Evolutionary conservation across 192 early-diverging fungal genomes (phyloP).

Genomic region (Entrophospora sp.): DNA sequence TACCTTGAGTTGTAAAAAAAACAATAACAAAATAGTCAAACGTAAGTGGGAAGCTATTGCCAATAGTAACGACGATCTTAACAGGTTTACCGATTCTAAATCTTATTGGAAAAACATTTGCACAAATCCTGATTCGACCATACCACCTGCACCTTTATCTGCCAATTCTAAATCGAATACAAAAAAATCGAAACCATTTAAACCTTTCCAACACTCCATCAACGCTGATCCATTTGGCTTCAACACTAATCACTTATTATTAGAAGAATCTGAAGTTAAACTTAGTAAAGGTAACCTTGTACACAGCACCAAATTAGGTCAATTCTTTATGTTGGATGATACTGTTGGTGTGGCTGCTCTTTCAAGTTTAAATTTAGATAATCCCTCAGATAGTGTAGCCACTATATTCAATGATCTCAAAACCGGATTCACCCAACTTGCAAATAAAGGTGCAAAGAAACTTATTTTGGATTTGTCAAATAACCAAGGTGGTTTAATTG

Average conservation of each 20-base stretch:
- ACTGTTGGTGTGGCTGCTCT: conserved; percentile 29
- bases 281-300: background rate
- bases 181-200: background rate
- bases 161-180: background rate
- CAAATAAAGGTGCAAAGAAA: conserved; percentile 25
- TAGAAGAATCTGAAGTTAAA: background rate
- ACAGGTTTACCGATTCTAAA: conserved; percentile 24
- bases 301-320: background rate
- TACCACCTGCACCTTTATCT: background rate
- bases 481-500: conserved; percentile 29
- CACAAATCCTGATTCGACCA: conserved; percentile 13
- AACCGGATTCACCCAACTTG: conserved; percentile 22
- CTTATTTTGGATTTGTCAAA: conserved; percentile 35
- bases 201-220: background rate
- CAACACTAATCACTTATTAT: background rate
- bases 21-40: conserved; percentile 20
- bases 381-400: conserved; percentile 16
- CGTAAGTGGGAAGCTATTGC: conserved; percentile 26
- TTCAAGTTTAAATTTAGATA: conserved; percentile 24
- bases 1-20: conserved; percentile 22
- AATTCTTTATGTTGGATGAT: background rate
- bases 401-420: conserved; percentile 22
- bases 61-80: conserved; percentile 18
- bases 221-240: conserved; percentile 16
- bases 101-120: conserved; percentile 29